Evolutionary conservation across 148 eudicot genomes (phyloP).

Genomic region (Camellia lanceoleosa): DNA sequence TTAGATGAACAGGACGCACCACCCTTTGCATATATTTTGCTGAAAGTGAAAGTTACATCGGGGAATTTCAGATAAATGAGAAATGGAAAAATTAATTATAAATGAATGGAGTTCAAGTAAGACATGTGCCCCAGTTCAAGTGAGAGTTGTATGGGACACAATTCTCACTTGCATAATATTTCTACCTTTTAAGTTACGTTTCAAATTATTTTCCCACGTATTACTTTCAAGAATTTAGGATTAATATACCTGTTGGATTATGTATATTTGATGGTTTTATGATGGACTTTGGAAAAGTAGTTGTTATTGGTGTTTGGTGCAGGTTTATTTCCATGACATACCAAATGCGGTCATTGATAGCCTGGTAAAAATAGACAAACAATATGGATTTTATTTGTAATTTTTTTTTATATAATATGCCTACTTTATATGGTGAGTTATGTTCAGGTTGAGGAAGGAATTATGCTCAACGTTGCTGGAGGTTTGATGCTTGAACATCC

Average conservation of each 20-base stretch:
- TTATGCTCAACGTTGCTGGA: conserved; percentile 55
- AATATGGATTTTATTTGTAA: neutral
- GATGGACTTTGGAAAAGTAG: conserved; percentile 2
- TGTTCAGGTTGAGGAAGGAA: conserved; percentile 45
- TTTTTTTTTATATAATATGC: neutral
- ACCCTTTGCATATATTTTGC: neutral
- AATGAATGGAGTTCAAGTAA: no score
- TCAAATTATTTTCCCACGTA: neutral
- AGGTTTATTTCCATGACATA: conserved; percentile 57
- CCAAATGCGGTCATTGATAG: conserved; percentile 47
- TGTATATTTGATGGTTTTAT: neutral
- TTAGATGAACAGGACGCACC: neutral
- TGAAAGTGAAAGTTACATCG: neutral
- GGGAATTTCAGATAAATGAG: no score
- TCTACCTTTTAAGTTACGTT: neutral
- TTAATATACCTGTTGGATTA: neutral
- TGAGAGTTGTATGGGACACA: neutral
- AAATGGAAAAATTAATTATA: no score
- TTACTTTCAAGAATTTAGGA: neutral
- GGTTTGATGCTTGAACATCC: conserved; percentile 68
- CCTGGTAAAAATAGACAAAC: conserved; percentile 32
- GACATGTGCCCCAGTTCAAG: neutral
- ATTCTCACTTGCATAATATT: neutral
- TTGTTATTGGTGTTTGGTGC: conserved; percentile 13
- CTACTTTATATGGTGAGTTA: neutral